Conservation (phyloP, 176 grass and related monocot species). For the Phyllostachys edulis region DNA sequence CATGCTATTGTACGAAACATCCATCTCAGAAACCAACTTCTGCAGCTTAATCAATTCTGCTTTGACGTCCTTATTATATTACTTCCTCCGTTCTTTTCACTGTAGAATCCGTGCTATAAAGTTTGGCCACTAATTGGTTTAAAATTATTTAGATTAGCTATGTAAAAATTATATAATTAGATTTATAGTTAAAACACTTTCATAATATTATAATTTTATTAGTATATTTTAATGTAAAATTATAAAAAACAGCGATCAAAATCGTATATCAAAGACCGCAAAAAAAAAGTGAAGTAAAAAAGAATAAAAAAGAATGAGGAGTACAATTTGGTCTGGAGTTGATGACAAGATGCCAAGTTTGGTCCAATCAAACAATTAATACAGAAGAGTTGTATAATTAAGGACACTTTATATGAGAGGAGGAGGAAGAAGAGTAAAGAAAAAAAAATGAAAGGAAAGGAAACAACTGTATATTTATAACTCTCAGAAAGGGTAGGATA, state of each 20-base stretch:
- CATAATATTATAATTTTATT: too few relatives aligned
- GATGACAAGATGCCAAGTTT: conserved; percentile 4
- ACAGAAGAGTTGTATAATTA: not conserved
- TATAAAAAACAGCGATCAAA: too few relatives aligned
- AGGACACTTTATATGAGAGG: conserved; percentile 16
- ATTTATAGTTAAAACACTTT: too few relatives aligned
- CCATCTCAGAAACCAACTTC: conserved; percentile 34
- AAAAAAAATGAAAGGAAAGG: not conserved
- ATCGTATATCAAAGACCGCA: too few relatives aligned
- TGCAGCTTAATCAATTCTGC: conserved; percentile 42
- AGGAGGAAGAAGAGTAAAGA: not conserved
- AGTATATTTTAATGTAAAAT: too few relatives aligned
- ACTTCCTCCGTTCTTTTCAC: too few relatives aligned
- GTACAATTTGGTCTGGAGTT: conserved; percentile 15
- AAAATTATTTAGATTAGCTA: too few relatives aligned
- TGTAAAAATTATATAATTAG: too few relatives aligned
- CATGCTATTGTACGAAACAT: conserved; percentile 9
- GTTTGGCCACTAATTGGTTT: too few relatives aligned
- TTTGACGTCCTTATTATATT: conserved; percentile 16
- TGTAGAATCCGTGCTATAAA: too few relatives aligned
- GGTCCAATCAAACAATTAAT: conserved; percentile 42
- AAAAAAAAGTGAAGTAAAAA: too few relatives aligned
- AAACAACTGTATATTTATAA: not conserved
- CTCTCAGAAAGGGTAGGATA: not conserved
- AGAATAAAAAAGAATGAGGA: too few relatives aligned